Evolutionary conservation across 192 early-diverging fungal genomes (phyloP).

Genomic region (Coemansia sp.): DNA sequence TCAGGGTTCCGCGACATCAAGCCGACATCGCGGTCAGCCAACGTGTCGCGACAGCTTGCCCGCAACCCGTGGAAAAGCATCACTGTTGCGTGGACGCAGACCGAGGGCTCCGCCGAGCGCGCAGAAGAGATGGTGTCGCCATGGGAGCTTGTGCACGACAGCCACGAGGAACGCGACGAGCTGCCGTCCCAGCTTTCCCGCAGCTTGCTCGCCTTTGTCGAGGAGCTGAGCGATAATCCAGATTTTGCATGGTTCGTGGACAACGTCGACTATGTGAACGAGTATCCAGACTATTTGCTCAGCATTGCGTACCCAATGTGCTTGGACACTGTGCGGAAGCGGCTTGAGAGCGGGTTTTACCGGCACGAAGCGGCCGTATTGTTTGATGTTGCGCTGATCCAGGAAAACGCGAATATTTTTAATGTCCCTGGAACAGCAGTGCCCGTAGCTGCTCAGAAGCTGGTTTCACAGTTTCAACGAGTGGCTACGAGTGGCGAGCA

Average conservation of each 20-base stretch:
- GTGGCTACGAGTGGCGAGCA: not conserved
- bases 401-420: conserved; percentile 65
- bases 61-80: conserved; percentile 52
- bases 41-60: conserved; percentile 54
- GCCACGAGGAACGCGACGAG: conserved; percentile 9
- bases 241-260: conserved; percentile 62
- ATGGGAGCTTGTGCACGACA: conserved; percentile 40
- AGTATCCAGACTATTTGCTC: conserved; percentile 64
- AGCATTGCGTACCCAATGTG: conserved; percentile 72
- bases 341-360: conserved; percentile 63
- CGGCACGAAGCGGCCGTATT: conserved; percentile 61
- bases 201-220: conserved; percentile 49
- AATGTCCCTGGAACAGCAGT: conserved; percentile 59
- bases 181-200: conserved; percentile 25
- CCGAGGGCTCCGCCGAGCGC: conserved; percentile 13
- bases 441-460: conserved; percentile 32
- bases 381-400: conserved; percentile 67
- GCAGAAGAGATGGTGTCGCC: conserved; percentile 25
- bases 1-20: conserved; percentile 49
- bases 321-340: conserved; percentile 59
- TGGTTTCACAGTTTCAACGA: conserved; percentile 19
- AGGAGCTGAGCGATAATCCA: conserved; percentile 35
- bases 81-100: conserved; percentile 37
- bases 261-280: conserved; percentile 60
- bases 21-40: conserved; percentile 43